These are phyloP conservation scores for Colletotrichum viniferum DNA, from an alignment of 2,329 filamentous ascomycete genomes.

Conservation along the genomic window DNA sequence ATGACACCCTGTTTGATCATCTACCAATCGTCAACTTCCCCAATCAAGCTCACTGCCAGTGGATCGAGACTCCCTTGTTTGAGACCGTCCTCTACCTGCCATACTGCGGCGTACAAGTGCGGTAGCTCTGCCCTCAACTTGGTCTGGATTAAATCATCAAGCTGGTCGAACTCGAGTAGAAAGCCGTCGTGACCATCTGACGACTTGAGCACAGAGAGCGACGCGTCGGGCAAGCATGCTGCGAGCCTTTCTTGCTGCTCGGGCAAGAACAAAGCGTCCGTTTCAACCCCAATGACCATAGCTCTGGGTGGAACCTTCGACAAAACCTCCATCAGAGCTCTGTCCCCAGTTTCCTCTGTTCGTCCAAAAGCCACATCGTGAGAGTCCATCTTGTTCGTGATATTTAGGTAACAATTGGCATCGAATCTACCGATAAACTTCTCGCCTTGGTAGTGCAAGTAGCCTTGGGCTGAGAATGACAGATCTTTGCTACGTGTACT, in stretches of 20 bases:
- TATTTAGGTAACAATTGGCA: slow-evolving; percentile 41
- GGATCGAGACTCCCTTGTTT: background rate
- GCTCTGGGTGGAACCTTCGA: slow-evolving; percentile 27
- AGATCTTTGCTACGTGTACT: slow-evolving; percentile 14
- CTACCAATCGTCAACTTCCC: slow-evolving; percentile 58
- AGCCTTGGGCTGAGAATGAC: slow-evolving; percentile 38
- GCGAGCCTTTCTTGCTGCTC: slow-evolving; percentile 35
- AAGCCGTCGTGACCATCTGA: slow-evolving; percentile 40
- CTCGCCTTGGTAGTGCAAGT: slow-evolving; percentile 40
- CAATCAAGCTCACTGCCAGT: background rate
- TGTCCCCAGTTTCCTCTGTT: slow-evolving; percentile 40
- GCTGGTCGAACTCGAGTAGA: slow-evolving; percentile 37
- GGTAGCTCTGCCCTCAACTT: slow-evolving; percentile 19
- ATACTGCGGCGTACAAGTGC: background rate
- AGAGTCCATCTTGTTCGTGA: slow-evolving; percentile 40
- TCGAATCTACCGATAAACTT: slow-evolving; percentile 43
- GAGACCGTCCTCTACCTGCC: background rate
- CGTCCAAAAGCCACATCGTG: slow-evolving; percentile 36
- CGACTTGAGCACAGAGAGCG: slow-evolving; percentile 29
- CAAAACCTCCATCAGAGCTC: slow-evolving; percentile 26
- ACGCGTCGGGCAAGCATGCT: slow-evolving; percentile 30
- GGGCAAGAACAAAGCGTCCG: slow-evolving; percentile 36
- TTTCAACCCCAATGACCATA: slow-evolving; percentile 37
- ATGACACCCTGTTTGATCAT: slow-evolving; percentile 38
- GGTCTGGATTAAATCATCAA: slow-evolving; percentile 28